Percentiles rank a stretch among this genome's conserved stretches.
phyloP scores from a whole-genome alignment of 805 yeast genomes.

The Vanderwaltozyma tropicalis region DNA sequence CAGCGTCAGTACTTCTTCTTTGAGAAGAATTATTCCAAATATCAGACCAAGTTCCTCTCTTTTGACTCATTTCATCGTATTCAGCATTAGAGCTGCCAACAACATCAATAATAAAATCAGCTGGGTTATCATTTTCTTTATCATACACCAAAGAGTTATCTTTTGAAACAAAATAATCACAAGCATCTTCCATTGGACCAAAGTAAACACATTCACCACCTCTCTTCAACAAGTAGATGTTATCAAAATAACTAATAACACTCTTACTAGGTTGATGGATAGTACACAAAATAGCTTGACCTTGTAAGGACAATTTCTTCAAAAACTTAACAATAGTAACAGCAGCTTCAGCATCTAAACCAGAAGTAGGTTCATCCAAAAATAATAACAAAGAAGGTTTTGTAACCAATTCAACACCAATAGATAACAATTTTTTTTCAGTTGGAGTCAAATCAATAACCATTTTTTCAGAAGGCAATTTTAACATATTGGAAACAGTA shows the following conservation, averaged over 20 bases:
- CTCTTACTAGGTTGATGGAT: constrained; percentile 90
- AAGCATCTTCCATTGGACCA: constrained; percentile 59
- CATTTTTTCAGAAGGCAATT: constrained; percentile 55
- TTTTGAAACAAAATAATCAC: constrained; percentile 40
- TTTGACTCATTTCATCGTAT: constrained; percentile 12
- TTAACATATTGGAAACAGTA: constrained; percentile 33
- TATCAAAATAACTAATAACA: constrained; percentile 49
- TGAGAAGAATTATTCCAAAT: constrained; percentile 18
- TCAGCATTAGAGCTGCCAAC: constrained; percentile 52
- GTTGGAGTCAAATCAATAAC: constrained; percentile 63
- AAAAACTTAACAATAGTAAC: constrained; percentile 80
- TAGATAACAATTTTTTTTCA: constrained; percentile 81
- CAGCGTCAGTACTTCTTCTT: constrained; percentile 2
- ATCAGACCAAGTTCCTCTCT: constrained; percentile 9
- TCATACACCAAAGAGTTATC: constrained; percentile 51
- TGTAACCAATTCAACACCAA: constrained; percentile 87
- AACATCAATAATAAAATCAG: constrained; percentile 64
- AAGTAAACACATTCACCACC: constrained; percentile 68
- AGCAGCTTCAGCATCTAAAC: constrained; percentile 89
- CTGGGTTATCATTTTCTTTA: constrained; percentile 47
- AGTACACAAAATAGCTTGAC: constrained; percentile 79
- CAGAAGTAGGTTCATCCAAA: constrained; percentile 91
- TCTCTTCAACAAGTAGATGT: constrained; percentile 47
- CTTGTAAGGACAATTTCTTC: constrained; percentile 71
- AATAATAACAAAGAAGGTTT: constrained; percentile 74